A percentile compares a stretch with the other conserved stretches of the same genome.
Conservation (phyloP, 192 early-diverging fungal species). For the Gaertneriomyces semiglobifer region DNA sequence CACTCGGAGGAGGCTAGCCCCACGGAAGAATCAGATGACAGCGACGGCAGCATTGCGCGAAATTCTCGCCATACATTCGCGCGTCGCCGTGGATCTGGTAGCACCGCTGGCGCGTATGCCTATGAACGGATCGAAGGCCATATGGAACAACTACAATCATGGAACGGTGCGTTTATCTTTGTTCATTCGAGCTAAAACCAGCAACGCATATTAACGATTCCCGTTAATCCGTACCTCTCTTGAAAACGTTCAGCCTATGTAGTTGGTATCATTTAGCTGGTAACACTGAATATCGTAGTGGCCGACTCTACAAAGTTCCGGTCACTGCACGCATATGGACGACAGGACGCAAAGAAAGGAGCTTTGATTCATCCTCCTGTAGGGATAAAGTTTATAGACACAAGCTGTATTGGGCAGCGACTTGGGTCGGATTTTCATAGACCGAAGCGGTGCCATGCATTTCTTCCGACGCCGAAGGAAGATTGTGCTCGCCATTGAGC, state of each 20-base stretch:
- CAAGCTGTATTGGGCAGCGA: too few relatives aligned
- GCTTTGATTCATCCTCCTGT: too few relatives aligned
- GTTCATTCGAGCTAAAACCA: neutral
- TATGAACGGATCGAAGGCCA: conserved; percentile 11
- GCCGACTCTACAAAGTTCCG: too few relatives aligned
- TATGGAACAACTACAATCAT: conserved; percentile 8
- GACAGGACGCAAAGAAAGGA: too few relatives aligned
- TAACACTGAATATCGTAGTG: too few relatives aligned
- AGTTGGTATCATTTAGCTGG: conserved; percentile 9
- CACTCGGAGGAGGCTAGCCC: neutral
- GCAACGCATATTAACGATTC: neutral
- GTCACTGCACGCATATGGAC: too few relatives aligned
- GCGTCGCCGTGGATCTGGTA: conserved; percentile 1
- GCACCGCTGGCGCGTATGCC: conserved; percentile 7
- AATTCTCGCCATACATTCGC: neutral
- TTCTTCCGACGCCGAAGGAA: too few relatives aligned
- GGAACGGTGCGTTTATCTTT: conserved; percentile 8
- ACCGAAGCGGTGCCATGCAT: too few relatives aligned
- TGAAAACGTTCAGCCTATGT: conserved; percentile 16
- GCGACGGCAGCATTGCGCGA: neutral
- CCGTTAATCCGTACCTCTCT: neutral
- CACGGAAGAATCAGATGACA: neutral
- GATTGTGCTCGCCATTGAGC: too few relatives aligned
- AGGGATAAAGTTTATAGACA: too few relatives aligned
- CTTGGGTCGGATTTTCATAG: too few relatives aligned